Conservation (phyloP, 1,139 yeast species). For the Wickerhamiella pararugosa region DNA sequence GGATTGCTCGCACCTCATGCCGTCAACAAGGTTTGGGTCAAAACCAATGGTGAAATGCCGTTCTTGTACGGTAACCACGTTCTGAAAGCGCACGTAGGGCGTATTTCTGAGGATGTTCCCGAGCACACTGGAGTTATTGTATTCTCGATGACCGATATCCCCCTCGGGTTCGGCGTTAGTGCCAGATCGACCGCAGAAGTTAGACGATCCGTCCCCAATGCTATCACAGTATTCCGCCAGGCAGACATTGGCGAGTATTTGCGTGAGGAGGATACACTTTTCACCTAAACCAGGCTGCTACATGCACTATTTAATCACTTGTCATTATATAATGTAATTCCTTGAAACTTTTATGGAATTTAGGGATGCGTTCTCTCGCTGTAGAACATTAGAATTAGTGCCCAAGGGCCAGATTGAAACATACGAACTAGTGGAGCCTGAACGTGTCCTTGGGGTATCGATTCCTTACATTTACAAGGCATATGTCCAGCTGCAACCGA, state of each 20-base stretch:
- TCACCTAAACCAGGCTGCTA: slow-evolving; percentile 36
- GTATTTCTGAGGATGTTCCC: slow-evolving; percentile 94
- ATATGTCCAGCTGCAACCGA: not conserved
- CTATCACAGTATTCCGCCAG: slow-evolving; percentile 89
- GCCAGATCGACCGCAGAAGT: slow-evolving; percentile 89
- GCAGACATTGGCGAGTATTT: slow-evolving; percentile 96
- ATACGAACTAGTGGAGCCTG: not conserved
- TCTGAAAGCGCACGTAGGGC: slow-evolving; percentile 89
- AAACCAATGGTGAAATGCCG: slow-evolving; percentile 97
- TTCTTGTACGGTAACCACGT: slow-evolving; percentile 93
- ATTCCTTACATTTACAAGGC: too few species aligned
- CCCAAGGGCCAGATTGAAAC: not conserved
- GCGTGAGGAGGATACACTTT: slow-evolving; percentile 94
- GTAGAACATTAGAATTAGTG: not conserved
- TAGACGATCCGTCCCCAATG: slow-evolving; percentile 79
- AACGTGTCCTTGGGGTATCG: too few species aligned
- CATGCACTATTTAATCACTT: not conserved
- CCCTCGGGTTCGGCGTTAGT: slow-evolving; percentile 90
- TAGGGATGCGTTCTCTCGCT: not conserved
- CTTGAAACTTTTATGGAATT: not conserved
- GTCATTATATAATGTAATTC: slow-evolving; percentile 1
- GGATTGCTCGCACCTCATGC: slow-evolving; percentile 76
- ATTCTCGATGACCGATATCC: slow-evolving; percentile 81
- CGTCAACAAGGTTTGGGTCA: slow-evolving; percentile 90
- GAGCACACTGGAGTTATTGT: slow-evolving; percentile 95